Base-by-base conservation (phyloP, 2,329 filamentous ascomycete species). In the Exophiala mesophila region DNA sequence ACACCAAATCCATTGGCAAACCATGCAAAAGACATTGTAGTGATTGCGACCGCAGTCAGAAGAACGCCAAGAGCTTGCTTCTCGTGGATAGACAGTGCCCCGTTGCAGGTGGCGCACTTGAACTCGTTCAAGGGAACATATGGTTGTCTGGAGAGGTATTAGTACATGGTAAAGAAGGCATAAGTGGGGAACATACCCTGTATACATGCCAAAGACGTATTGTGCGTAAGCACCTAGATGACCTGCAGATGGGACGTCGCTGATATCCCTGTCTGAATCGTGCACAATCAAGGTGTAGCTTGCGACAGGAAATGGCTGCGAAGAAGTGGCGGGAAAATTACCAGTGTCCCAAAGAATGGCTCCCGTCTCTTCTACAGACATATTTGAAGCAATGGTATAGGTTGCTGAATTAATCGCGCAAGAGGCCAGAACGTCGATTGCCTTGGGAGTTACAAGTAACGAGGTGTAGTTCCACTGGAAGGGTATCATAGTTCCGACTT, bases 391-490 rank as follows among this genome's bases (percentile, higher is more conserved):
- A 45, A 84, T 70, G 15, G 80, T 83, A 59, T 83, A 83, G 26
- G 71, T 76, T 34, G 69, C 69, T 44, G 70, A 65, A 62, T 82
- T 82, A 45, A 68, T 60, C 24, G 70, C 70, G 68, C 79, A 82
- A 8, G 72, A 73, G 2, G 80, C 80, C 31, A 82, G 63, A 26
- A 83, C 70, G 53, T 83, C 77, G 54, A 84, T 66, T 31, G 70
- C 71, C 1, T 69, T 68, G 0, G 80, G 80, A 0, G 75, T 77
- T 13, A 74, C 67, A 15, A 68, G 71, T 17, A 83, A 64, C 23
- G 49, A 51, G 7, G 80, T 84, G 63, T 82, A 83, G 62, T 84
- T 83, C 80, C 80, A 84, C 15, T 68, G 73, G 53, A 83, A 81
- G 0, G 79, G 82, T 20, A 82, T 65, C 45, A 67, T 70, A 32